phyloP scores from a whole-genome alignment of 176 grass and related monocot genomes.

The Oryza meyeriana region DNA sequence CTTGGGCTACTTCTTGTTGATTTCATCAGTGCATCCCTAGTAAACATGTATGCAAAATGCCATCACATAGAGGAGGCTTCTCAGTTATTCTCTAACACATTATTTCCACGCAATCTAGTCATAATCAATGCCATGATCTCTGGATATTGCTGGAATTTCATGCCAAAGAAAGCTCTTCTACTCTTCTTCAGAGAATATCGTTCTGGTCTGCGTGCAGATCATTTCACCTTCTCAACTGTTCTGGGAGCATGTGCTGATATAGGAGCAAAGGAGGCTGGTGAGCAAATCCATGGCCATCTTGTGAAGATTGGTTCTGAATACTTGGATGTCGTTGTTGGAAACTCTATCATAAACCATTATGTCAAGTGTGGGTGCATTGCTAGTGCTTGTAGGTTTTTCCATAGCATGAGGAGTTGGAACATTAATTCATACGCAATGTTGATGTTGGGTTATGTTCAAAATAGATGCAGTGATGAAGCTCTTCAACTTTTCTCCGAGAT shows the following conservation, averaged over 20 bases:
- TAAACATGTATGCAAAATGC: slow-evolving; percentile 94
- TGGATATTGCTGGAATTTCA: slow-evolving; percentile 76
- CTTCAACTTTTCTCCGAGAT: slow-evolving; percentile 74
- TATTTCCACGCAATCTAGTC: slow-evolving; percentile 46
- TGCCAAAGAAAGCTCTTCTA: slow-evolving; percentile 67
- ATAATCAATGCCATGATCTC: slow-evolving; percentile 70
- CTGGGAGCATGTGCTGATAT: slow-evolving; percentile 74
- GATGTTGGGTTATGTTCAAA: slow-evolving; percentile 74
- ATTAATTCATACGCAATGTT: slow-evolving; percentile 81
- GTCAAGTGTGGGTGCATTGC: slow-evolving; percentile 71
- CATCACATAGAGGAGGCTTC: slow-evolving; percentile 43
- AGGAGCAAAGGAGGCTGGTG: slow-evolving; percentile 57
- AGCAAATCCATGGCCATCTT: slow-evolving; percentile 77
- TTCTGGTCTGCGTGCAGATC: slow-evolving; percentile 63
- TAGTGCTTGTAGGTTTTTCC: slow-evolving; percentile 80
- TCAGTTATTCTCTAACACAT: slow-evolving; percentile 49
- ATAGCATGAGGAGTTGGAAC: slow-evolving; percentile 74
- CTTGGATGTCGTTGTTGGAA: slow-evolving; percentile 67
- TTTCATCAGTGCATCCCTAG: slow-evolving; percentile 69
- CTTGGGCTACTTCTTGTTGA: slow-evolving; percentile 55
- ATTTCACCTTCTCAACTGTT: slow-evolving; percentile 76
- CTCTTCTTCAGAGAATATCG: slow-evolving; percentile 62
- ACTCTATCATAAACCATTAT: slow-evolving; percentile 82
- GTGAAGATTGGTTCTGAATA: slow-evolving; percentile 71
- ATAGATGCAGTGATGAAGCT: slow-evolving; percentile 63